Evolutionary conservation across 768 basidiomycete species (phyloP).

Genomic region (Mycena galericulata): DNA sequence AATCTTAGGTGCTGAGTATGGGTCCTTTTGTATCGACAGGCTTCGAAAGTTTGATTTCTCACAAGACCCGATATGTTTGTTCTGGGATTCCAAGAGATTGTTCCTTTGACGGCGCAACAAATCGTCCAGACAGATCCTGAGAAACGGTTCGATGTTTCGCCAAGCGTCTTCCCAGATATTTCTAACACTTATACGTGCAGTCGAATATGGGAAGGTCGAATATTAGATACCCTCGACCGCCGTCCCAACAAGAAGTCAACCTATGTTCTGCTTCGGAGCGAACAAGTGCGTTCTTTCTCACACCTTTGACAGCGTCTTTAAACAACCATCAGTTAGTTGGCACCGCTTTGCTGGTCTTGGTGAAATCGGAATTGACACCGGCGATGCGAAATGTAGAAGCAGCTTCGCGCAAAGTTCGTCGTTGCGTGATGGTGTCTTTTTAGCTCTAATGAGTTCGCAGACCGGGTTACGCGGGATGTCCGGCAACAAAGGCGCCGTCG

Average conservation of each 20-base stretch:
- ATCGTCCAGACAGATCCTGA: conserved; percentile 97
- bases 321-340: conserved; percentile 82
- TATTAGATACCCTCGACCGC: conserved; percentile 81
- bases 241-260: conserved; percentile 75
- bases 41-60: conserved; percentile 6
- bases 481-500: conserved; percentile 97
- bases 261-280: conserved; percentile 91
- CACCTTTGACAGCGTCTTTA: conserved; percentile 21
- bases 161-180: background rate
- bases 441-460: conserved; percentile 49
- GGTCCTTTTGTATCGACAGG: background rate
- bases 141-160: conserved; percentile 67
- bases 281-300: conserved; percentile 70
- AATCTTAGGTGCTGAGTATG: conserved; percentile 61
- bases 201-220: conserved; percentile 86
- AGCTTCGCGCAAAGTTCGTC: conserved; percentile 83
- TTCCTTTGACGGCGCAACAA: conserved; percentile 96
- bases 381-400: conserved; percentile 94
- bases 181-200: conserved; percentile 54
- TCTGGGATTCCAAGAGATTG: conserved; percentile 96
- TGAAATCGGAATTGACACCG: conserved; percentile 79
- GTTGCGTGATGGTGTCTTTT: conserved; percentile 1
- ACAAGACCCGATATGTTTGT: conserved; percentile 89
- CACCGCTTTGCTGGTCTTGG: conserved; percentile 89
- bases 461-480: conserved; percentile 95